Percentiles rank a stretch among this genome's conserved stretches.
Conservation (phyloP, 495 filamentous ascomycete genomes). For the Penicillium coprophilum region DNA sequence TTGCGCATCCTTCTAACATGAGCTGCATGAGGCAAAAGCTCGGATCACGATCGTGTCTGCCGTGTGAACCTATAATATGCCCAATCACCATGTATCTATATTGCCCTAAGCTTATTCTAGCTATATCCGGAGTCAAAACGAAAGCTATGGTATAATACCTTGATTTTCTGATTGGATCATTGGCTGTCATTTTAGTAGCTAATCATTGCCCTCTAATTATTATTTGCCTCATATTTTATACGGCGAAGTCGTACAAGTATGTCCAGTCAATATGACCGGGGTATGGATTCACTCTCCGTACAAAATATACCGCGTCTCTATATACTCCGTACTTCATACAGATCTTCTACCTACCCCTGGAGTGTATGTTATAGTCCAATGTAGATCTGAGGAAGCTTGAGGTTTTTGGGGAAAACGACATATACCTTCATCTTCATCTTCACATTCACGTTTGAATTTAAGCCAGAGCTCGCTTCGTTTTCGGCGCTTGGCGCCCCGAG, state of each 20-base stretch:
- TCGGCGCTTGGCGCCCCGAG: no score
- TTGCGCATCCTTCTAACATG: neutral
- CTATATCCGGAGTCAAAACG: neutral
- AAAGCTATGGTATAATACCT: no score
- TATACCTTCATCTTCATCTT: neutral
- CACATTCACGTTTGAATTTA: no score
- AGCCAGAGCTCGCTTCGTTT: no score
- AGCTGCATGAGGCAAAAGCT: conserved; percentile 15
- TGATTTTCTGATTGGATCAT: neutral
- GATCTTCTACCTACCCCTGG: neutral
- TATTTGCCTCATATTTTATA: no score
- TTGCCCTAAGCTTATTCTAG: neutral
- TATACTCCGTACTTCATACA: neutral
- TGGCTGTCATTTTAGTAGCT: neutral
- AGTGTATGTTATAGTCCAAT: neutral
- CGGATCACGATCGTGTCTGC: conserved; percentile 16
- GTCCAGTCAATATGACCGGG: neutral
- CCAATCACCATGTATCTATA: neutral
- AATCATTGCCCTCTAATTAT: neutral
- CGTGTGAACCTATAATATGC: neutral
- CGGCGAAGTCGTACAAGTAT: neutral
- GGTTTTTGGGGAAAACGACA: neutral
- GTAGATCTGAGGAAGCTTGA: neutral
- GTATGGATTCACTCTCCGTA: neutral
- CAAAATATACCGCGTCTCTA: neutral